Evolutionary conservation across 2,329 filamentous ascomycete species (phyloP).

Genomic region (Zasmidium cellare): DNA sequence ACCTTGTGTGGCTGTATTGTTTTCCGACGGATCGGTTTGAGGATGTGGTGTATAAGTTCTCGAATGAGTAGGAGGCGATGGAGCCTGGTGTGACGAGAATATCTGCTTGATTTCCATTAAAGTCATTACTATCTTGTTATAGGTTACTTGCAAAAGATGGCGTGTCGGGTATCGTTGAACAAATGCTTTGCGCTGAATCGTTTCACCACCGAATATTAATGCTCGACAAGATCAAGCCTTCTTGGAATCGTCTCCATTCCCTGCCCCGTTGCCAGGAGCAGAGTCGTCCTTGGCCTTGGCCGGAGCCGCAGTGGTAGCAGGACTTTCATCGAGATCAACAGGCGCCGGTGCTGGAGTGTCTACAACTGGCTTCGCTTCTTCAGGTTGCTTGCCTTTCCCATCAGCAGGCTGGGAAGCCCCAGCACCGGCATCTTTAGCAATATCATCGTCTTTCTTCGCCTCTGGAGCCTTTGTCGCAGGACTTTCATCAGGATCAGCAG

Average conservation of each 20-base stretch:
- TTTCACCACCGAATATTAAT: background rate
- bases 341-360: background rate
- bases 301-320: conserved; percentile 12
- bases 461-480: conserved; percentile 25
- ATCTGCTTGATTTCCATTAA: background rate
- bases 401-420: background rate
- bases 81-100: background rate
- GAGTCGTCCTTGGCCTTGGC: background rate
- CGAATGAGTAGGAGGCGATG: background rate
- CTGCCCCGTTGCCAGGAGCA: too few relatives aligned
- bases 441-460: conserved; percentile 9
- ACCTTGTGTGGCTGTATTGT: conserved; percentile 13
- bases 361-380: background rate
- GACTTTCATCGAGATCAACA: conserved; percentile 16
- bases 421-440: background rate
- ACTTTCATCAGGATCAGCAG: conserved; percentile 30
- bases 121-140: background rate
- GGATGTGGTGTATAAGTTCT: conserved; percentile 14
- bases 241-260: conserved; percentile 1
- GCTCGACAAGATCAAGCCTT: background rate
- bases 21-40: conserved; percentile 11
- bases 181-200: background rate
- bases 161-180: background rate
- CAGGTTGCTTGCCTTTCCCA: conserved; percentile 3
- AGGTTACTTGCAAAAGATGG: background rate